Base-by-base conservation (phyloP, 2,329 filamentous ascomycete genomes). In the Aspergillus aculeatus region DNA sequence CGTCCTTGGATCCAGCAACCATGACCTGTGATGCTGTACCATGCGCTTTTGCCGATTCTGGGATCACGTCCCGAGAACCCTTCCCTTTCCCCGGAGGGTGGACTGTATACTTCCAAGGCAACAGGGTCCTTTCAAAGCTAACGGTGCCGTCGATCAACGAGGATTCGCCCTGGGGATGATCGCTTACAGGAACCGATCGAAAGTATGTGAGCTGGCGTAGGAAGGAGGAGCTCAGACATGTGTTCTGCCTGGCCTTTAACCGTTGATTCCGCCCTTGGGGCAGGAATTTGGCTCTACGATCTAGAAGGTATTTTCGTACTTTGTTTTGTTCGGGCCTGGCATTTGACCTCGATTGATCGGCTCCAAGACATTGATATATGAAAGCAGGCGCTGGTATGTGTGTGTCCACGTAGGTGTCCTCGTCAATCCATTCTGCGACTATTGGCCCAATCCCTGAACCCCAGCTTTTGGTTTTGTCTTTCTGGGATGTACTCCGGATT, bases 381-480 rank as follows among this genome's bases (percentile, higher is more conserved):
- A 26, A 19, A 24, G 16, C 31, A 41, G 47, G 41, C 23, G 14
- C 38, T 26, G 58, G 54, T 49, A 60, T 50, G 54, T 51, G 16
- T 50, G 54, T 51, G 38, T 44, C 14, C 38, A 44, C 38, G 38
- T 44, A 44, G 38, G 16, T 16, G 38, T 16, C 14, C 38, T 44
- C 38, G 38, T 19, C 38, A 6, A 44, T 44, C 16, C 16, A 10
- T 44, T 44, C 16, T 44, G 32, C 19, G 16, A 7, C 38, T 2
- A 9, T 35, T 35, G 11, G 11, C 32, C 12, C 5, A 16, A 12
- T 35, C 32, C 48, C 14, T 56, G 54, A 26, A 47, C 11, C 41
- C 57, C 47, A 64, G 59, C 56, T 55, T 57, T 59, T 62, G 35
- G 56, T 57, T 41, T 51, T 53, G 14, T 35, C 14, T 10, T 35